phyloP scores from a whole-genome alignment of 2,329 filamentous ascomycete species.

The Epichloe typhina region DNA sequence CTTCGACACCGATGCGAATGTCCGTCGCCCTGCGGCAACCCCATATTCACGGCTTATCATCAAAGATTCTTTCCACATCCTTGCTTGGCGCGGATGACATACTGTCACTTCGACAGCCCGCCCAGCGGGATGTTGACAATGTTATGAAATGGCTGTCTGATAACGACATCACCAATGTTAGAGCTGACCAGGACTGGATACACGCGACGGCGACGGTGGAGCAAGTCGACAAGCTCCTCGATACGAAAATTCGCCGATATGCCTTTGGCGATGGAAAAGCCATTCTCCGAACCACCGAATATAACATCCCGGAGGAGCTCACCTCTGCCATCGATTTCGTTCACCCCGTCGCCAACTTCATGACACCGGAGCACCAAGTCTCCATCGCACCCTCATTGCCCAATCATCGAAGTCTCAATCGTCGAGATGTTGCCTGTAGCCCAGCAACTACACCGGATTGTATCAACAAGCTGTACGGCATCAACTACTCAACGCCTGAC shows the following conservation, averaged over 20 bases:
- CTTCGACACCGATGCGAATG: conserved; percentile 15
- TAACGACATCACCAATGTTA: conserved; percentile 21
- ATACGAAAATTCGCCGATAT: conserved; percentile 28
- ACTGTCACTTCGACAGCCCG: conserved; percentile 21
- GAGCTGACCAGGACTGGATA: conserved; percentile 27
- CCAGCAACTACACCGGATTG: conserved; percentile 24
- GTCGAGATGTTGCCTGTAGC: conserved; percentile 4
- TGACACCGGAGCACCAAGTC: conserved; percentile 25
- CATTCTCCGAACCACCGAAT: conserved; percentile 30
- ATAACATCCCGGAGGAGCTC: conserved; percentile 29
- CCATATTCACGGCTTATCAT: conserved; percentile 13
- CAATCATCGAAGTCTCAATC: not conserved
- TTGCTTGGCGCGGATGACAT: conserved; percentile 26
- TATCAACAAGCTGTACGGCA: conserved; percentile 32
- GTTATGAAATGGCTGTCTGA: conserved; percentile 30
- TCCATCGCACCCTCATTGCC: conserved; percentile 2
- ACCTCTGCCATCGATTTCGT: conserved; percentile 29
- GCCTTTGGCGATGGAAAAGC: conserved; percentile 23
- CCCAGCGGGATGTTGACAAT: conserved; percentile 17
- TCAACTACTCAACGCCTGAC: conserved; percentile 21
- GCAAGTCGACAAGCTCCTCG: conserved; percentile 26
- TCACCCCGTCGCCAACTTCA: conserved; percentile 35
- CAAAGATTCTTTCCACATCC: conserved; percentile 11
- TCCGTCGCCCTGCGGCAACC: conserved; percentile 22
- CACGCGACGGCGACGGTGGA: conserved; percentile 27